A percentile compares a stretch with the other conserved stretches of the same genome.
These are phyloP conservation scores for Tolypocladium tropicale DNA, from an alignment of 2,329 filamentous ascomycete species.

Conservation along the genomic window DNA sequence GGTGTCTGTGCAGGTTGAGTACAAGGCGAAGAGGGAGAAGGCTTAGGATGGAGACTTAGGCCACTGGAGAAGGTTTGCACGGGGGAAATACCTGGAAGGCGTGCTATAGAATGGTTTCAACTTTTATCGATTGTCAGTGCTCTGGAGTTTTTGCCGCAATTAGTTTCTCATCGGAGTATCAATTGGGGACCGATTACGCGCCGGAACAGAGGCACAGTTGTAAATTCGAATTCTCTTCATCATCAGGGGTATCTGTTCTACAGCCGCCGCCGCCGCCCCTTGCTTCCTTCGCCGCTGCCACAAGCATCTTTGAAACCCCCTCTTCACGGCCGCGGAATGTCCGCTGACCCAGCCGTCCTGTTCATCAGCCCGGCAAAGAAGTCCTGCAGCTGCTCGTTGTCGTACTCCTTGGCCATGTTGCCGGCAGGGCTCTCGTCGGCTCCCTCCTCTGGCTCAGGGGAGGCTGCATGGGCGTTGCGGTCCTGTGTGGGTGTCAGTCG, in stretches of 20 bases:
- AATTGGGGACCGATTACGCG: background rate
- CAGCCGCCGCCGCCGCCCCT: slow-evolving; percentile 11
- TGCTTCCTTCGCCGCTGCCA: background rate
- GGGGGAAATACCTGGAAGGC: background rate
- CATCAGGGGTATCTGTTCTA: slow-evolving; percentile 33
- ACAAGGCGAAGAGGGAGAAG: slow-evolving; percentile 13
- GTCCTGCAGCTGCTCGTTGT: slow-evolving; percentile 47
- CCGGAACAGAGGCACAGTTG: background rate
- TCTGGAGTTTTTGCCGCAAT: background rate
- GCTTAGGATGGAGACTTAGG: slow-evolving; percentile 1
- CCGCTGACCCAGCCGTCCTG: slow-evolving; percentile 25
- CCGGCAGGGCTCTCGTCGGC: slow-evolving; percentile 24
- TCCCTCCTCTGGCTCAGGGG: slow-evolving; percentile 31
- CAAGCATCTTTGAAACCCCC: too few species aligned
- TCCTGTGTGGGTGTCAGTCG: slow-evolving; percentile 30
- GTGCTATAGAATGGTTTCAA: background rate
- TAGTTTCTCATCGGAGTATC: background rate
- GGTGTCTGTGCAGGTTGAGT: slow-evolving; percentile 14
- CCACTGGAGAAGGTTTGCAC: background rate
- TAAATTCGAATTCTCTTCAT: background rate
- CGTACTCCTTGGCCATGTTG: slow-evolving; percentile 31
- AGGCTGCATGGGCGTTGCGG: slow-evolving; percentile 42
- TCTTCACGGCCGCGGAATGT: slow-evolving; percentile 9
- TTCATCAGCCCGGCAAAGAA: slow-evolving; percentile 54
- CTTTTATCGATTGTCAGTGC: background rate